Evolutionary conservation across 257 asterid species (phyloP).

Genomic region (Nicotiana sylvestris): DNA sequence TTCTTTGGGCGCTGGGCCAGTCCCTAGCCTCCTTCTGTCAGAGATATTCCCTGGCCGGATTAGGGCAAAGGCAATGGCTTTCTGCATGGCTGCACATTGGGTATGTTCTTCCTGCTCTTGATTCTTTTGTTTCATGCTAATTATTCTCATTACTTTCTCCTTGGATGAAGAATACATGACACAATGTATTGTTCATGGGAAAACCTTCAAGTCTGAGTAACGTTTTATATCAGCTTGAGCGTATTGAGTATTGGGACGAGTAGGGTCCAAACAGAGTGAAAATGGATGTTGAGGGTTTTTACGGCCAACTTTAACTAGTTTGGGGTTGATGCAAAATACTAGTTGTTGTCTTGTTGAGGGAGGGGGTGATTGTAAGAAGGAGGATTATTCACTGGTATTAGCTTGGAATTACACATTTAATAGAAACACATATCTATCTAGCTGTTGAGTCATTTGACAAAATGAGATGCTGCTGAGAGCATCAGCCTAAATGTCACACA

Average conservation of each 20-base stretch:
- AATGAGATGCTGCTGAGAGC: not conserved
- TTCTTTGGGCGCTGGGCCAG: conserved; percentile 90
- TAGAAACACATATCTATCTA: not conserved
- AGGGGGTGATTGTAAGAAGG: not conserved
- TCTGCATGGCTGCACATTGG: conserved; percentile 94
- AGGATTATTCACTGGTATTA: not conserved
- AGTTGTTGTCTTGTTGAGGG: not conserved
- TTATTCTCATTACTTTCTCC: not conserved
- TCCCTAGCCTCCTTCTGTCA: conserved; percentile 81
- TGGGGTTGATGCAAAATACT: not conserved
- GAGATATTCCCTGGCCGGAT: conserved; percentile 86
- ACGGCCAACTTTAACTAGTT: not conserved
- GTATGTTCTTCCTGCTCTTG: conserved; percentile 36
- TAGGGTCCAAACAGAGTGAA: not conserved
- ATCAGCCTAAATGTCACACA: not conserved
- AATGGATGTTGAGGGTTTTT: not conserved
- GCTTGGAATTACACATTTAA: not conserved
- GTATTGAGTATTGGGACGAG: not conserved
- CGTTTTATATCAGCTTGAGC: not conserved
- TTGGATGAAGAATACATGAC: not conserved
- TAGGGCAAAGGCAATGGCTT: conserved; percentile 92
- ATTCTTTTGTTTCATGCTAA: not conserved
- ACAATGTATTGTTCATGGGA: not conserved
- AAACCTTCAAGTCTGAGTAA: not conserved
- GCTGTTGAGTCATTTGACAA: not conserved